Evolutionary conservation across 371 early-diverging fungal species (phyloP), one percentile per base, ranked within the genome.

Genomic region (Catenaria anguillulae): DNA sequence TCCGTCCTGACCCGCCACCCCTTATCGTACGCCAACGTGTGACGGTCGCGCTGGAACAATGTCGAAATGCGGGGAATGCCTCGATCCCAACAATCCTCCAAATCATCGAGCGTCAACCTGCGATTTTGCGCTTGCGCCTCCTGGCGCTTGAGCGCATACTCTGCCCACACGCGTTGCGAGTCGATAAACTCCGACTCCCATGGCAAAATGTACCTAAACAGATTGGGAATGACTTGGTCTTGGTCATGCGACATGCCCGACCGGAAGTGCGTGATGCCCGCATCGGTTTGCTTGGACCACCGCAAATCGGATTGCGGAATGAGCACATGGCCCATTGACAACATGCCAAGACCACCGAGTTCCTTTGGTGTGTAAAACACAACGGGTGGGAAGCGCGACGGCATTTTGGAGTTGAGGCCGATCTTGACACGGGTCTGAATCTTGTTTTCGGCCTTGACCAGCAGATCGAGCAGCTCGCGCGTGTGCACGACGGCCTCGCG

Each of bases 31-130:
- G 96, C 96, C 55, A 96, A 75, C 8, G 95, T 95, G 70, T 97
- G 96, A 37, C 96, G 81, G 73, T 98, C 98, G 81, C 93, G 93
- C 62, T 62, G 81, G 79, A 90, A 90, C 65, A 99, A 76, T 33
- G 98, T 99, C 76, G 93, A 93, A 77, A 99, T 96, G 69, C 99
- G 82, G 13, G 99, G 99, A 70, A 99, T 89, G 77, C 99, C 99
- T 62, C 97, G 88, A 71, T 97, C 96, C 97, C 97, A 98, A 2
- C 86, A 84, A 70, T 96, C 97, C 73, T 98, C 96, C 55, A 98
- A 73, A 78, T 97, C 97, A 74, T 97, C 95, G 37, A 94, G 75
- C 13, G 94, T 97, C 66, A 93, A 76, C 55, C 96, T 81, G 52
- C 94, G 85, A 74, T 93, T 93, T 73, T 95, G 97, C 12, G 88